Conservation (phyloP, 2,329 filamentous ascomycete genomes). For the Colletotrichum sp. region DNA sequence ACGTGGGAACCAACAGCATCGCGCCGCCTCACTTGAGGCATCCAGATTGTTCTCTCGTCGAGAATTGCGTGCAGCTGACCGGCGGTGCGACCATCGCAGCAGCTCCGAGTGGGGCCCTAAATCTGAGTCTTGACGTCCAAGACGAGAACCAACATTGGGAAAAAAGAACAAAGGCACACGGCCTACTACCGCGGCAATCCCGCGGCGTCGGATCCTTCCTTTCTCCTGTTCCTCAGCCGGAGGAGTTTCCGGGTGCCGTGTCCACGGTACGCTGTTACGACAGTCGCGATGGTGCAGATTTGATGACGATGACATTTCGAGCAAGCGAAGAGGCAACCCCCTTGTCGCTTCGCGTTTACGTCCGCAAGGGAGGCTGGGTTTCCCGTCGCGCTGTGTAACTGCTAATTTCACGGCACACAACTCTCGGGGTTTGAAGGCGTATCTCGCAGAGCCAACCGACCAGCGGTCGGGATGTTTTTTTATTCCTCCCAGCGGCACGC, state of each 20-base stretch:
- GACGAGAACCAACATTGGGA: not conserved
- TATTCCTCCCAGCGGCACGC: not conserved
- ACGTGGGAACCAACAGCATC: not conserved
- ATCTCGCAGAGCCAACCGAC: not conserved
- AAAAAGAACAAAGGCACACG: not conserved
- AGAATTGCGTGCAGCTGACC: not conserved
- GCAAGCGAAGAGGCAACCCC: not conserved
- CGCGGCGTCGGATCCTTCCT: not conserved
- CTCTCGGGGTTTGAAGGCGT: not conserved
- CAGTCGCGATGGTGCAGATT: slow-evolving; percentile 1
- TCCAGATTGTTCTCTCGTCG: not conserved
- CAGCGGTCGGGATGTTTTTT: not conserved
- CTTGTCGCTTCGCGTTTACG: not conserved
- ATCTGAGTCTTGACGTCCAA: slow-evolving; percentile 1
- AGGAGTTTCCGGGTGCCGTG: not conserved
- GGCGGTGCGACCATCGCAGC: not conserved
- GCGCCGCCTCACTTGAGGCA: not conserved
- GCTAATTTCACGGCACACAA: not conserved
- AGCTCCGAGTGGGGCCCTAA: not conserved
- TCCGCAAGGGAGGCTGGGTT: not conserved
- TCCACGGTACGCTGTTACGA: not conserved
- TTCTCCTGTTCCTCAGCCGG: not conserved
- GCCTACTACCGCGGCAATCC: not conserved
- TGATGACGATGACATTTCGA: slow-evolving; percentile 14
- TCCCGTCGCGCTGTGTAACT: not conserved